A percentile compares a stretch with the other conserved stretches of the same genome.
Conservation (phyloP, 176 grass and related monocot genomes). For the Elaeis guineensis region DNA sequence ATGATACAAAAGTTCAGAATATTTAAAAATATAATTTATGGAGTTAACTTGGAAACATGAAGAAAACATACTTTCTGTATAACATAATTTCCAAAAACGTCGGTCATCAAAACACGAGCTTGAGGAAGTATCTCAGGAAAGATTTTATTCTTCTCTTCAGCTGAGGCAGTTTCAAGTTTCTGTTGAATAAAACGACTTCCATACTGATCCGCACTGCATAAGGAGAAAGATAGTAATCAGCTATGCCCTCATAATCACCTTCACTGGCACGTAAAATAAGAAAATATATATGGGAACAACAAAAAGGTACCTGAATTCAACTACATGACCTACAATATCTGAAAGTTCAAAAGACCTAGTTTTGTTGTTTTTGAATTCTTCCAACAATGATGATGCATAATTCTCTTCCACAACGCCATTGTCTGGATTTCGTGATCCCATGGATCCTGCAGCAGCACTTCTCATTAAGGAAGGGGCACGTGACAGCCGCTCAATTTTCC, state of each 20-base stretch:
- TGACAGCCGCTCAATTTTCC: constrained; percentile 53
- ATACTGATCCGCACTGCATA: constrained; percentile 81
- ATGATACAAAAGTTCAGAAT: not conserved
- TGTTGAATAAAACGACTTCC: constrained; percentile 99
- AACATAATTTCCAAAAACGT: constrained; percentile 99
- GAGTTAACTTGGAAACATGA: constrained; percentile 5
- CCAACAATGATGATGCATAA: constrained; percentile 71
- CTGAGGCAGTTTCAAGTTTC: constrained; percentile 81
- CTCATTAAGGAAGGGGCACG: constrained; percentile 34
- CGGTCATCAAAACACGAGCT: constrained; percentile 82
- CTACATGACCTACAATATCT: constrained; percentile 79
- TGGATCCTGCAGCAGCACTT: constrained; percentile 33
- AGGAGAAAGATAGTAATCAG: constrained; percentile 5
- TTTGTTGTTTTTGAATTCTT: constrained; percentile 98
- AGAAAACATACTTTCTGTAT: constrained; percentile 73
- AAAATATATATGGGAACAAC: not conserved
- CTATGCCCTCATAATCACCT: constrained; percentile 9
- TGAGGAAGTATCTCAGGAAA: constrained; percentile 95
- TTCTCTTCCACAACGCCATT: constrained; percentile 52
- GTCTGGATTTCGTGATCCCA: constrained; percentile 45
- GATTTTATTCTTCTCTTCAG: constrained; percentile 84
- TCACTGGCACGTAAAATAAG: constrained; percentile 9
- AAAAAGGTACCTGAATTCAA: constrained; percentile 82
- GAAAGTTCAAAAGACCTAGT: constrained; percentile 73
- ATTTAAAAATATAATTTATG: not conserved